A percentile compares a stretch with the other conserved stretches of the same genome.
Evolutionary conservation across 2,329 filamentous ascomycete genomes (phyloP).

Genomic region (Diaporthe amygdali): DNA sequence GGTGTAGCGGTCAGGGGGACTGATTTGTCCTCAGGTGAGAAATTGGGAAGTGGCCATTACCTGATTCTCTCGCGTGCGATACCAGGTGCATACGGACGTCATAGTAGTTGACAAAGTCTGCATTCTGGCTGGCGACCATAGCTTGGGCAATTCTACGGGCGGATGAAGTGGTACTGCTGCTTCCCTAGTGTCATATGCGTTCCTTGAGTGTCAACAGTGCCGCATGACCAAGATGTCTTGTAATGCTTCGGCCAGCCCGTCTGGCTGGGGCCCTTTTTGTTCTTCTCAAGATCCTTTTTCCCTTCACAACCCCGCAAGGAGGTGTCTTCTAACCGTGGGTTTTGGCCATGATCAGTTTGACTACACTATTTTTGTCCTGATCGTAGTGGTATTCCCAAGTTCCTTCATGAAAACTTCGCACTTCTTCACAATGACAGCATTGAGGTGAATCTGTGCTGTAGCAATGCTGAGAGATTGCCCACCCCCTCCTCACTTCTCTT

Average conservation of each 20-base stretch:
- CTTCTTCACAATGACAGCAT: background rate
- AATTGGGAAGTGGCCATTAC: slow-evolving; percentile 16
- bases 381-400: too few relatives aligned
- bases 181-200: background rate
- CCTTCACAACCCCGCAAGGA: too few relatives aligned
- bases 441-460: too few relatives aligned
- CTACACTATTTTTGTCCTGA: too few relatives aligned
- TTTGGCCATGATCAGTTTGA: too few relatives aligned
- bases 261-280: background rate
- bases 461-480: background rate
- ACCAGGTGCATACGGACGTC: slow-evolving; percentile 1
- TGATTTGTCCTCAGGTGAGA: slow-evolving; percentile 8
- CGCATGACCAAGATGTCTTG: background rate
- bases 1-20: slow-evolving; percentile 12
- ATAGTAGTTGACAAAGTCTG: slow-evolving; percentile 11
- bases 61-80: slow-evolving; percentile 10
- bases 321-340: too few relatives aligned
- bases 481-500: background rate
- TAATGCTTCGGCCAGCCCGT: slow-evolving; percentile 6
- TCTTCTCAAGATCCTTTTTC: background rate
- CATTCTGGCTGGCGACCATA: background rate
- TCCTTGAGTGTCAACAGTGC: slow-evolving; percentile 6
- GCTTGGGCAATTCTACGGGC: background rate
- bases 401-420: background rate
- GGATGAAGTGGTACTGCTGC: background rate